Evolutionary conservation across 352 stramenopile genomes (phyloP), one percentile per base, ranked within the genome.

Genomic region (Globisporangium iwayamae): DNA sequence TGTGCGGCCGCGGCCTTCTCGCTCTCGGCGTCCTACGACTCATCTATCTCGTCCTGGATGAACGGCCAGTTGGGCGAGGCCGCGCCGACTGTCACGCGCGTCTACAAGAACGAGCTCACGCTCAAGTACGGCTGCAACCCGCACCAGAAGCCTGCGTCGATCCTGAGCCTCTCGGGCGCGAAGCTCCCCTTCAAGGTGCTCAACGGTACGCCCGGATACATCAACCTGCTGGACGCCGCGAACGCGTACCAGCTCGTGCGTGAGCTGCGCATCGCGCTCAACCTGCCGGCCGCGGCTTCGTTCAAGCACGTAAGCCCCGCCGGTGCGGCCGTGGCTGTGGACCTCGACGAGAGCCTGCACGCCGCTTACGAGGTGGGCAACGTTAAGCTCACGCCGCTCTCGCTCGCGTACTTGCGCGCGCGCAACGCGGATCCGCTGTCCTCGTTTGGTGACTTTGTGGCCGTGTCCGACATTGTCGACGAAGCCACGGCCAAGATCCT

Each of bases 291-390:
- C 22, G 98, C 97, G 2, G 93, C 97, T 39, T 99, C 94, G 62
- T 99, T 99, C 85, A 99, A 99, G 87, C 98, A 99, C 81, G 97
- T 99, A 34, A 98, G 87, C 69, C 98, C 98, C 25, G 93, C 93
- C 2, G 96, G 97, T 67, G 96, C 96, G 13, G 97, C 96, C n/a
- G 94, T 99, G 1, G 97, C 96, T 18, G 94, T 99, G 6, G 96
- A 98, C n/a, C 81, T 99, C 6, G 96, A 92, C 28, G 84, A 94
- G 32, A 76, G 88, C 14, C 94, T 99, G 63, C 93, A 89, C 66
- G 62, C 83, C 30, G 96, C 96, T 0, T 99, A 99, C 77, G 98
- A 99, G 73, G 87, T 96, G 16, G 87, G 87, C 63, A 96, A 94
- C 62, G 81, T 91, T 9, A 78, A 87, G 56, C 83, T 99, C 32